phyloP scores from a whole-genome alignment of 2,329 filamentous ascomycete species.

The Aspergillus amoenus region DNA sequence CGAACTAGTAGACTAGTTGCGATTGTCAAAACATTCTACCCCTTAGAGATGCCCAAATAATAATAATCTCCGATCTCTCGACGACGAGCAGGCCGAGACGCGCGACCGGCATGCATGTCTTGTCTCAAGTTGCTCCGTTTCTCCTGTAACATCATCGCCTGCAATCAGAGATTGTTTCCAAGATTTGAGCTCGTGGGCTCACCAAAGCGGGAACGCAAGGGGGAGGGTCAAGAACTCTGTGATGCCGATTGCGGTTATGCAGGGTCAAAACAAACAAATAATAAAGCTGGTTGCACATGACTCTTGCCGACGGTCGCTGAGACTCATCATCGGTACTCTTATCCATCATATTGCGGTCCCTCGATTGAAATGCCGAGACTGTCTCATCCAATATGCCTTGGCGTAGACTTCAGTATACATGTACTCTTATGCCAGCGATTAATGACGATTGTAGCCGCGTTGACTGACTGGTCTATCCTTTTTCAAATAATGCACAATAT shows the following conservation, averaged over 20 bases:
- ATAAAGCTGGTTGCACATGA: not conserved
- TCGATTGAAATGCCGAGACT: not conserved
- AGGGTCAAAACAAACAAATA: slow-evolving; percentile 20
- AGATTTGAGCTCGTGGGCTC: slow-evolving; percentile 12
- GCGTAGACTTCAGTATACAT: not conserved
- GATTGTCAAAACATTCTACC: slow-evolving; percentile 3
- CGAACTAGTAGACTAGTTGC: not conserved
- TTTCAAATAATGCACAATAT: not conserved
- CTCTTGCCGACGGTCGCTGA: not conserved
- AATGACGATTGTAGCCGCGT: too few relatives aligned
- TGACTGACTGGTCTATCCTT: too few relatives aligned
- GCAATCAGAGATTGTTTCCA: slow-evolving; percentile 18
- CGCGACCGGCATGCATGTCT: not conserved
- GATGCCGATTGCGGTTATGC: slow-evolving; percentile 17
- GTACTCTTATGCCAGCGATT: not conserved
- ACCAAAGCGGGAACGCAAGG: slow-evolving; percentile 21
- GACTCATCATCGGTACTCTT: not conserved
- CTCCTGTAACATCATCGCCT: not conserved
- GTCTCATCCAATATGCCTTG: not conserved
- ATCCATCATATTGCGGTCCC: not conserved
- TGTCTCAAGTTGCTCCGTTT: not conserved
- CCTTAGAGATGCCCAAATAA: not conserved
- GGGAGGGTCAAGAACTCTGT: slow-evolving; percentile 12
- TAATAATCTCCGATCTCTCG: not conserved
- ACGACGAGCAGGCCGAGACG: not conserved